Conservation (phyloP, 108 stramenopile genomes). For the Phaeodactylum tricornutum region DNA sequence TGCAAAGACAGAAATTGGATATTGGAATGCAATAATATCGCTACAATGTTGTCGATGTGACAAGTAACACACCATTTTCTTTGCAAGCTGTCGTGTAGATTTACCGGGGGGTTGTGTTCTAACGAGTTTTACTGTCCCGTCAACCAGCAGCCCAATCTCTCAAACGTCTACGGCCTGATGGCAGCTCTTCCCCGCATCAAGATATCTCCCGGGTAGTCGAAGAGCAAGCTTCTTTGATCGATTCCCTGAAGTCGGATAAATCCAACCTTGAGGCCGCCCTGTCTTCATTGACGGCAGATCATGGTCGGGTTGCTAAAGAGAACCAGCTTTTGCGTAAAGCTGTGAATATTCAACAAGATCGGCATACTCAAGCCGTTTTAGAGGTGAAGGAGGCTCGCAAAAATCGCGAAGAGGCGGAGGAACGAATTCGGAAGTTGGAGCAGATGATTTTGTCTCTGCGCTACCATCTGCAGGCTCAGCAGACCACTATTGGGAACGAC, state of each 20-base stretch:
- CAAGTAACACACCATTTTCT: background rate
- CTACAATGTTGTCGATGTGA: background rate
- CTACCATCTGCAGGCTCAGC: slow-evolving; percentile 65
- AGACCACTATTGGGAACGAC: slow-evolving; percentile 44
- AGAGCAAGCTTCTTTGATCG: slow-evolving; percentile 55
- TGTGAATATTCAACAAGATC: slow-evolving; percentile 75
- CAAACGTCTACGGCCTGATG: slow-evolving; percentile 6
- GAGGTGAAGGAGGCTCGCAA: slow-evolving; percentile 57
- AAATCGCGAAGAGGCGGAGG: slow-evolving; percentile 58
- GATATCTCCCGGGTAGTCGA: slow-evolving; percentile 45
- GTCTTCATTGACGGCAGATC: slow-evolving; percentile 27
- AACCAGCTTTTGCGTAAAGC: slow-evolving; percentile 69
- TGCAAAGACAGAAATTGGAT: too few relatives aligned
- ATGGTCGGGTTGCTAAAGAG: slow-evolving; percentile 52
- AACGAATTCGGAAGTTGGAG: slow-evolving; percentile 62
- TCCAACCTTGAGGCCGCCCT: slow-evolving; percentile 21
- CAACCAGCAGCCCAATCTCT: background rate
- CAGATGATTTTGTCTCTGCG: slow-evolving; percentile 67
- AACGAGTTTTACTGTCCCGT: background rate
- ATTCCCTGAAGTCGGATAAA: slow-evolving; percentile 52
- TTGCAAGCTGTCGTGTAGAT: background rate
- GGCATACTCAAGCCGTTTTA: slow-evolving; percentile 48
- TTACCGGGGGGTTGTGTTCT: background rate
- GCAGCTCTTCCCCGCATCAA: background rate
- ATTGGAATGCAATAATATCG: background rate